Percentiles rank a stretch among this genome's conserved stretches.
Evolutionary conservation across 345 rosid genomes (phyloP).

Genomic region (Brassica incana): DNA sequence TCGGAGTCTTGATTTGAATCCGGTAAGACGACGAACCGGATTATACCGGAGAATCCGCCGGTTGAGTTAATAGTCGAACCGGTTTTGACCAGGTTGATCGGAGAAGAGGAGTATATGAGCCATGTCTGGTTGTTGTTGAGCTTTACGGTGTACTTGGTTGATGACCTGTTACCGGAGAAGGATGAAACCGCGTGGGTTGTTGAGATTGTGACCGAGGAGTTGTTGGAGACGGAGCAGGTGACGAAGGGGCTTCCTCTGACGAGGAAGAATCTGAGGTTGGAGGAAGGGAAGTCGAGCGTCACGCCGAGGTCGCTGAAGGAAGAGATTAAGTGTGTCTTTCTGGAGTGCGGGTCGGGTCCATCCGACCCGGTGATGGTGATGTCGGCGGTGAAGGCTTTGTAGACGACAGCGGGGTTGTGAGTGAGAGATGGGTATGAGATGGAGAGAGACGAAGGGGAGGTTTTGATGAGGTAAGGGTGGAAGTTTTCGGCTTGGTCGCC

Average conservation of each 20-base stretch:
- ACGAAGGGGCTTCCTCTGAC: constrained; percentile 88
- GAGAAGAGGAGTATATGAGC: constrained; percentile 78
- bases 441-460: constrained; percentile 56
- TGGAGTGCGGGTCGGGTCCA: constrained; percentile 36
- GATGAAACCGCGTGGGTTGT: constrained; percentile 77
- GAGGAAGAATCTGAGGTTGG: constrained; percentile 72
- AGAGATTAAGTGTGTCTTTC: constrained; percentile 57
- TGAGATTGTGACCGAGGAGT: constrained; percentile 56
- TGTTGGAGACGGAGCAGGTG: constrained; percentile 57
- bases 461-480: constrained; percentile 86
- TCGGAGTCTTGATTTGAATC: constrained; percentile 47
- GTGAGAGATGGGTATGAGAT: constrained; percentile 71
- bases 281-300: constrained; percentile 73
- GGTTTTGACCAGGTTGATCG: constrained; percentile 29
- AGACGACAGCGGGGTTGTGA: constrained; percentile 59
- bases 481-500: constrained; percentile 88
- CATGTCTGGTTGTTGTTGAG: constrained; percentile 87
- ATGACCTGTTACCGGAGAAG: constrained; percentile 44
- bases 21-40: constrained; percentile 65
- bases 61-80: constrained; percentile 39
- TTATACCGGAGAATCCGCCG: constrained; percentile 55
- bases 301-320: constrained; percentile 71
- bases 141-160: constrained; percentile 60
- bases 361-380: constrained; percentile 59
- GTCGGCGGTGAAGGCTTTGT: constrained; percentile 65